Evolutionary conservation across 148 eudicot species (phyloP).

Genomic region (Polygonum aviculare): DNA sequence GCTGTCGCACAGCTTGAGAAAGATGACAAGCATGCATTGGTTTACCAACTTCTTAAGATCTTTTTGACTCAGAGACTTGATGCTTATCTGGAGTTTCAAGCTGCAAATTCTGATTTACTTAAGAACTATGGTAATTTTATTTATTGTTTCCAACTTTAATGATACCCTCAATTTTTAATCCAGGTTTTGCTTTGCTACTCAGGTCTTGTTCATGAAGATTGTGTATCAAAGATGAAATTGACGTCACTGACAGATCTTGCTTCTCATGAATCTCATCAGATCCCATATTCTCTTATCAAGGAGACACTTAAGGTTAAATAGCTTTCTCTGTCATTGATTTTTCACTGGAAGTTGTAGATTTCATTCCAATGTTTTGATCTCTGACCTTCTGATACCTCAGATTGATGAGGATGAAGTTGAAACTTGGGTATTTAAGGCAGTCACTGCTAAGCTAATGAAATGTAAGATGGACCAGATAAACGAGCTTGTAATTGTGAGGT

Average conservation of each 20-base stretch:
- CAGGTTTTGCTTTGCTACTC: conserved; percentile 8
- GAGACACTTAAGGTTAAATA: conserved; percentile 55
- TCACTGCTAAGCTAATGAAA: conserved; percentile 63
- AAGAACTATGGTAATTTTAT: conserved; percentile 49
- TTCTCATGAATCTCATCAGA: conserved; percentile 53
- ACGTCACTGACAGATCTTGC: conserved; percentile 83
- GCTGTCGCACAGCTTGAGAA: conserved; percentile 83
- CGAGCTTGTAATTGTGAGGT: conserved; percentile 73
- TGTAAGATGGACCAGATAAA: conserved; percentile 98
- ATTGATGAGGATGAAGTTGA: conserved; percentile 80
- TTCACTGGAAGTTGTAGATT: not conserved
- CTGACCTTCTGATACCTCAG: conserved; percentile 21
- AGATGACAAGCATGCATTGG: conserved; percentile 49
- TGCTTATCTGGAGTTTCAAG: conserved; percentile 56
- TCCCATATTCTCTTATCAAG: conserved; percentile 68
- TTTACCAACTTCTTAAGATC: conserved; percentile 75
- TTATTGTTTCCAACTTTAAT: not conserved
- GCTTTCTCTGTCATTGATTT: conserved; percentile 9
- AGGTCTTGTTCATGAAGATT: conserved; percentile 95
- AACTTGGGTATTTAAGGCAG: conserved; percentile 82
- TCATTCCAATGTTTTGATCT: not conserved
- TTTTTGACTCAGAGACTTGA: conserved; percentile 76
- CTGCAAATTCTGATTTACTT: conserved; percentile 52
- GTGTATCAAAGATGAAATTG: conserved; percentile 77
- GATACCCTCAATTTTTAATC: not conserved